A percentile compares a stretch with the other conserved stretches of the same genome.
Evolutionary conservation across 805 yeast genomes (phyloP).

Genomic region (Pichia thaimueangensis): DNA sequence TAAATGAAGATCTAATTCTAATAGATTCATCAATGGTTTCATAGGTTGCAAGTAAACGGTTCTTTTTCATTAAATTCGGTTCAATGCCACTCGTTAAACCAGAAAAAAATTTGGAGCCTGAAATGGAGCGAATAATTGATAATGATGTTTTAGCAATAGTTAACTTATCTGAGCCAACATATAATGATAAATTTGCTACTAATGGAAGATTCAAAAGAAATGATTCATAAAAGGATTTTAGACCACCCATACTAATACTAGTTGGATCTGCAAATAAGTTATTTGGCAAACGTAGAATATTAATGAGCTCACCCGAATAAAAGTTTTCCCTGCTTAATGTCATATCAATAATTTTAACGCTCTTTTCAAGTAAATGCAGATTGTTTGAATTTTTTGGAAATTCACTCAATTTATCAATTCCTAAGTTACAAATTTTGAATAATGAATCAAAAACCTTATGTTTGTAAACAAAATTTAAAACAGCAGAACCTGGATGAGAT

Average conservation of each 20-base stretch:
- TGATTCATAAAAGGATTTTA: conserved; percentile 64
- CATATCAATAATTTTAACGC: conserved; percentile 40
- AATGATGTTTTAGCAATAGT: conserved; percentile 50
- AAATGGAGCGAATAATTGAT: conserved; percentile 44
- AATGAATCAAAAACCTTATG: conserved; percentile 50
- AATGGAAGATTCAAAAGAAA: conserved; percentile 63
- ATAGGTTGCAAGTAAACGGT: conserved; percentile 61
- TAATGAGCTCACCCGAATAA: conserved; percentile 49
- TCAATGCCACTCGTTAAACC: conserved; percentile 13
- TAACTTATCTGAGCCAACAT: conserved; percentile 53
- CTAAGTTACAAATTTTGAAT: conserved; percentile 50
- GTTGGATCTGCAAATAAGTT: conserved; percentile 36
- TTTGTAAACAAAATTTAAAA: conserved; percentile 55
- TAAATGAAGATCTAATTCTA: conserved; percentile 65
- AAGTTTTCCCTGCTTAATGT: conserved; percentile 51
- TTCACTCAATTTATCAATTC: conserved; percentile 50
- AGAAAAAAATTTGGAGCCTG: conserved; percentile 38
- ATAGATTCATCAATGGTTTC: conserved; percentile 74
- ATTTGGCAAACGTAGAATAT: conserved; percentile 39
- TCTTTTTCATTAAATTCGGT: conserved; percentile 32
- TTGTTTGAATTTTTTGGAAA: conserved; percentile 29
- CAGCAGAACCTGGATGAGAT: conserved; percentile 64
- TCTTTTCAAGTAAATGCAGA: conserved; percentile 32
- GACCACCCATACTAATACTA: conserved; percentile 39
- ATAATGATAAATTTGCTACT: conserved; percentile 68